Evolutionary conservation across 139 green algal species (phyloP).

Genomic region (Spirogloea muscicola): DNA sequence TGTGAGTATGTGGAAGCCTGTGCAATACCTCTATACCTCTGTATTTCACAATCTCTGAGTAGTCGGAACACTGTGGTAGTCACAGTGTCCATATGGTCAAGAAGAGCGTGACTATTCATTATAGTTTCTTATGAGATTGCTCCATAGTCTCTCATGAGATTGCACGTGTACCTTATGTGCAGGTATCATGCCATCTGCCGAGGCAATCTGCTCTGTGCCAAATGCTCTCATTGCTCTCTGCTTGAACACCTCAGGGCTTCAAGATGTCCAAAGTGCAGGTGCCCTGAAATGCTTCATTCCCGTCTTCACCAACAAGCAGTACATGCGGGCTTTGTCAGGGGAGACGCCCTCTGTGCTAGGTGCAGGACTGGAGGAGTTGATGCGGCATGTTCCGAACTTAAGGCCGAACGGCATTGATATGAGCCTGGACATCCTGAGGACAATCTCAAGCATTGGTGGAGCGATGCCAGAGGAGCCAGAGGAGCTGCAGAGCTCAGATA

Average conservation of each 20-base stretch:
- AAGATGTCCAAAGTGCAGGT: slow-evolving; percentile 58
- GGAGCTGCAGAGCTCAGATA: background rate
- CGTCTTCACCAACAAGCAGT: slow-evolving; percentile 72
- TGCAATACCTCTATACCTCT: too few species aligned
- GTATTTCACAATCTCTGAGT: too few species aligned
- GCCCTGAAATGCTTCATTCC: slow-evolving; percentile 67
- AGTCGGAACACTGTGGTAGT: too few species aligned
- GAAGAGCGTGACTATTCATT: too few species aligned
- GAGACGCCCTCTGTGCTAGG: slow-evolving; percentile 77
- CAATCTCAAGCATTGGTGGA: slow-evolving; percentile 52
- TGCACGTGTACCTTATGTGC: slow-evolving; percentile 14
- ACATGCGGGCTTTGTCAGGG: slow-evolving; percentile 55
- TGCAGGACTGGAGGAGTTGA: slow-evolving; percentile 80
- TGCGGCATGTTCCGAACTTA: slow-evolving; percentile 77
- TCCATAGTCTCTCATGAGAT: too few species aligned
- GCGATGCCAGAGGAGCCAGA: background rate
- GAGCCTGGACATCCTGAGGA: slow-evolving; percentile 65
- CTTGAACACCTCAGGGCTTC: slow-evolving; percentile 73
- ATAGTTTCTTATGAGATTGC: too few species aligned
- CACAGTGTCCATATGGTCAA: too few species aligned
- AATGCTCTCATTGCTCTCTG: slow-evolving; percentile 80
- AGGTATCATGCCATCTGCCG: slow-evolving; percentile 47
- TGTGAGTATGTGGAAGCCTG: too few species aligned
- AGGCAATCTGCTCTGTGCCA: slow-evolving; percentile 74
- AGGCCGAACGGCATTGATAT: slow-evolving; percentile 61